Conservation (phyloP, 2,329 filamentous ascomycete genomes). For the Monilinia laxa region DNA sequence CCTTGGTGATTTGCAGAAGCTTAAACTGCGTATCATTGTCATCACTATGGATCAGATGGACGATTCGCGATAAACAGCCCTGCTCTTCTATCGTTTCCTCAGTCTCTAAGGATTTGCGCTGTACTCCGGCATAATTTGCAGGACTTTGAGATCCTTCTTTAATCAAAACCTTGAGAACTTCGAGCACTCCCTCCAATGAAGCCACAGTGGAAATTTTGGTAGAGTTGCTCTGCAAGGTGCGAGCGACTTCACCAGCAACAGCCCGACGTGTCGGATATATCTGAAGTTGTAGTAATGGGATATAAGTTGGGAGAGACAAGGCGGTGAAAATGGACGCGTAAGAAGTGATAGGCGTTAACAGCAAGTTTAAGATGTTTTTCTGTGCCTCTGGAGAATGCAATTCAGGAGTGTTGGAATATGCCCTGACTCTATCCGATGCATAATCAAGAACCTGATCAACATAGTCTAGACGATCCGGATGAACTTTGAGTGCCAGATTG, state of each 20-base stretch:
- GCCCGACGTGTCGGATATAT: constrained; percentile 89
- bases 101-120: constrained; percentile 76
- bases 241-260: constrained; percentile 84
- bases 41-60: constrained; percentile 79
- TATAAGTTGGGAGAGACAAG: constrained; percentile 84
- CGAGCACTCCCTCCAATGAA: constrained; percentile 84
- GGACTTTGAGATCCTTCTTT: constrained; percentile 85
- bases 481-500: constrained; percentile 93
- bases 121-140: constrained; percentile 78
- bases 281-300: constrained; percentile 85
- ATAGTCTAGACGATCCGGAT: constrained; percentile 88
- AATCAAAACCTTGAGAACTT: constrained; percentile 86
- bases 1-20: constrained; percentile 82
- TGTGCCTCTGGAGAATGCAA: constrained; percentile 85
- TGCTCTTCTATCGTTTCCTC: constrained; percentile 98
- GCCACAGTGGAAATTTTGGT: constrained; percentile 74
- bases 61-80: constrained; percentile 89
- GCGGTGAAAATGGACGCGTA: constrained; percentile 97
- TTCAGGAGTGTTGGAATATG: constrained; percentile 93
- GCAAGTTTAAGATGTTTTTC: constrained; percentile 81
- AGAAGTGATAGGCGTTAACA: constrained; percentile 85
- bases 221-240: constrained; percentile 77
- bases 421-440: constrained; percentile 79
- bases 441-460: constrained; percentile 92
- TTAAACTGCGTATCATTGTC: constrained; percentile 94